Evolutionary conservation across 495 filamentous ascomycete species (phyloP).

Genomic region (Trichoderma asperelloides): DNA sequence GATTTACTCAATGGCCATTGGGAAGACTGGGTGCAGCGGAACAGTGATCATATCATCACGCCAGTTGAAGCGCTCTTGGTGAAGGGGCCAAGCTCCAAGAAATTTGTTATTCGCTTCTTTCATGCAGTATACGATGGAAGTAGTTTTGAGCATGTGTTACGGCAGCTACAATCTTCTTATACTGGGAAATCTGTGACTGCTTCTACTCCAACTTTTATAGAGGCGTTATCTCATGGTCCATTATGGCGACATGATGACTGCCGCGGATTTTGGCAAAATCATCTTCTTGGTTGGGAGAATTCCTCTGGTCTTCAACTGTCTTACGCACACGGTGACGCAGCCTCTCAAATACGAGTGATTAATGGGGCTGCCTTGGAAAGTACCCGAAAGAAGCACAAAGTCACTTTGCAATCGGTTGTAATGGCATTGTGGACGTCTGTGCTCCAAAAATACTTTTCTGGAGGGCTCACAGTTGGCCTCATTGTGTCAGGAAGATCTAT

Average conservation of each 20-base stretch:
- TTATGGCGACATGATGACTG: conserved; percentile 46
- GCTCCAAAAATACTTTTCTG: conserved; percentile 30
- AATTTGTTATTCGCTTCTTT: conserved; percentile 59
- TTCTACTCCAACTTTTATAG: conserved; percentile 38
- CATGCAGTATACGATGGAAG: conserved; percentile 86
- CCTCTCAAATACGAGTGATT: conserved; percentile 15
- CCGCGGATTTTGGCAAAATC: conserved; percentile 57
- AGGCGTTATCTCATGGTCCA: conserved; percentile 46
- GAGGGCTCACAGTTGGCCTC: conserved; percentile 46
- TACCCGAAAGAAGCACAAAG: conserved; percentile 45
- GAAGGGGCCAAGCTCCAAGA: conserved; percentile 16
- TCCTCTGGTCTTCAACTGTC: neutral
- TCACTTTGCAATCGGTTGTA: conserved; percentile 67
- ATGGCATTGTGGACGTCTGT: conserved; percentile 60
- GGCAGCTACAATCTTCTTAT: conserved; percentile 37
- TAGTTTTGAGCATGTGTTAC: conserved; percentile 60
- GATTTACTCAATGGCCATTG: conserved; percentile 19
- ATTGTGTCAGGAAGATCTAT: conserved; percentile 65
- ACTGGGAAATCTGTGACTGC: conserved; percentile 13
- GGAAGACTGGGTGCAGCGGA: conserved; percentile 33
- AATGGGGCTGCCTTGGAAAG: conserved; percentile 32
- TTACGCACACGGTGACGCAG: neutral
- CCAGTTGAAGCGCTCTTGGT: conserved; percentile 36
- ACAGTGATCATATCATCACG: conserved; percentile 16
- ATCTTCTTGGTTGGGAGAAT: conserved; percentile 18